These are phyloP conservation scores for Nicotiana knightiana DNA, from an alignment of 257 asterid species.

Conservation along the genomic window DNA sequence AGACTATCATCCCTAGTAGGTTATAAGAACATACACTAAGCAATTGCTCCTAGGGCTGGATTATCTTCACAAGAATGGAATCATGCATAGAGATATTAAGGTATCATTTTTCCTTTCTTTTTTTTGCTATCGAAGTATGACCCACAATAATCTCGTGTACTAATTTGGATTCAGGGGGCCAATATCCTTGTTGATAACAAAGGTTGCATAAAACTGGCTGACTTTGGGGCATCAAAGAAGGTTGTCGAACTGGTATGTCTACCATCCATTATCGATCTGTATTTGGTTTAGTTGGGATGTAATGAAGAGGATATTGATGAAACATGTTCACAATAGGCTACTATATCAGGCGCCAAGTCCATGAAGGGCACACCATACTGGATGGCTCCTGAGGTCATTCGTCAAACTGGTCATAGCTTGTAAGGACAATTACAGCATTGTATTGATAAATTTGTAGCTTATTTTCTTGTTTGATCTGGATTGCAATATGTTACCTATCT, in stretches of 20 bases:
- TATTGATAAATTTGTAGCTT: neutral
- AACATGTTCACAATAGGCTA: conserved; percentile 53
- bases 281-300: neutral
- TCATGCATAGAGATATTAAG: conserved; percentile 99
- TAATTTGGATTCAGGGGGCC: conserved; percentile 62
- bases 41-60: conserved; percentile 87
- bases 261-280: neutral
- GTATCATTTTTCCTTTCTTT: conserved; percentile 25
- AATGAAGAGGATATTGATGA: conserved; percentile 6
- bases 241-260: conserved; percentile 85
- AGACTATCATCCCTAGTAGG: conserved; percentile 42
- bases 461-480: neutral
- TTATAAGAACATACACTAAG: conserved; percentile 89
- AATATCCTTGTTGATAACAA: conserved; percentile 95
- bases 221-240: conserved; percentile 99
- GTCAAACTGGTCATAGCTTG: conserved; percentile 99
- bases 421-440: conserved; percentile 33
- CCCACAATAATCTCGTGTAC: neutral
- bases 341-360: conserved; percentile 94
- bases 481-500: neutral
- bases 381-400: conserved; percentile 99
- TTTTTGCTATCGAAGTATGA: neutral
- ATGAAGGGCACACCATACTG: conserved; percentile 99
- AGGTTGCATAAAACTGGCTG: conserved; percentile 98
- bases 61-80: conserved; percentile 88